These are phyloP conservation scores for Suillus plorans DNA, from an alignment of 768 basidiomycete species.

Conservation along the genomic window DNA sequence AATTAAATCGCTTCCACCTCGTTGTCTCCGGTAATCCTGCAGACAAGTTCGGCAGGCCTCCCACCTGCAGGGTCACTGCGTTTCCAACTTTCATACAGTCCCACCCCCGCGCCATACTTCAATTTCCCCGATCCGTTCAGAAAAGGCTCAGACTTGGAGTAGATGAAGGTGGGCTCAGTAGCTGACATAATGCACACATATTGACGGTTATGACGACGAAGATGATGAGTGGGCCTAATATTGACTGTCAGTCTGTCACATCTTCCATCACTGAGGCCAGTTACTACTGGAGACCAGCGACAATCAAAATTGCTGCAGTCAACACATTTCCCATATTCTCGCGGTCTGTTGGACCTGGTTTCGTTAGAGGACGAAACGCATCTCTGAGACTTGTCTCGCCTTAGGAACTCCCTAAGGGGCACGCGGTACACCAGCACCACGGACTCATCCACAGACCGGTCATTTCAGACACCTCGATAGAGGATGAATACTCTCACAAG, in stretches of 20 bases:
- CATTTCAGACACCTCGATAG: too few relatives aligned
- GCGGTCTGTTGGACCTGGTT: too few relatives aligned
- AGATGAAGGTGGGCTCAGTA: neutral
- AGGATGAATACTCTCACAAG: too few relatives aligned
- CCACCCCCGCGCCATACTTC: neutral
- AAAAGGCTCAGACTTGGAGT: neutral
- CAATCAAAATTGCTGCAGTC: neutral
- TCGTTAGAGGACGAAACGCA: too few relatives aligned
- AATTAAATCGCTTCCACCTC: neutral
- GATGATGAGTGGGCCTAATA: neutral
- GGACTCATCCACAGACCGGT: too few relatives aligned
- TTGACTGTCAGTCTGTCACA: neutral
- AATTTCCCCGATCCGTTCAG: neutral
- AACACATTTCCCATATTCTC: too few relatives aligned
- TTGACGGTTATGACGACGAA: neutral
- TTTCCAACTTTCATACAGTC: neutral
- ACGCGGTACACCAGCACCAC: too few relatives aligned
- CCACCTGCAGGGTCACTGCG: too few relatives aligned
- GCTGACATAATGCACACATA: neutral
- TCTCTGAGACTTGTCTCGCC: too few relatives aligned
- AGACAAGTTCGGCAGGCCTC: neutral
- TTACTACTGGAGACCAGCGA: neutral
- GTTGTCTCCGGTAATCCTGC: neutral
- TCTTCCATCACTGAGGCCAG: neutral
- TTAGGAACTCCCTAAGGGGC: too few relatives aligned